Base-by-base conservation (phyloP, 495 filamentous ascomycete genomes). In the Hypoxylon crocopeplum region DNA sequence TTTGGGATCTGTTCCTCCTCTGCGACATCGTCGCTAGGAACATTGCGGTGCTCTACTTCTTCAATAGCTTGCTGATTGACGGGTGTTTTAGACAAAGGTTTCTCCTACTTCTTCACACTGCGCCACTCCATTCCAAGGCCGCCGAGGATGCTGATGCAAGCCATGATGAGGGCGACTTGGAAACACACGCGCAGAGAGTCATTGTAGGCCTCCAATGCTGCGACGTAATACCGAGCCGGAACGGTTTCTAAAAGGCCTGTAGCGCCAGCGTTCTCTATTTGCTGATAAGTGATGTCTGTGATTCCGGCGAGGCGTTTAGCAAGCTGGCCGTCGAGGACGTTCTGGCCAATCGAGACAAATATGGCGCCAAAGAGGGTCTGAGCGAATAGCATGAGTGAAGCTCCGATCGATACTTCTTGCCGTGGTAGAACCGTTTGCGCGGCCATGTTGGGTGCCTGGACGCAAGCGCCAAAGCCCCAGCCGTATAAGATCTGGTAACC, bases 331-430 rank as follows among this genome's bases (percentile, higher is more conserved):
- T 77, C 76, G 69, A 89, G 84, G 1, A 89, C 71, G 21, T 75
- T 83, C 67, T 89, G 80, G 0, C 76, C 86, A n/a, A 86, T 72
- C 0, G 80, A 76, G 27, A 87, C 71, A 60, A 88, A 89, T 20
- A 90, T 59, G 7, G 87, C 79, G 27, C 83, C 85, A 3, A 85
- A 85, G 0, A 91, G 72, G 1, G 72, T 78, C 66, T 89, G 86
- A 6, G 10, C 25, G 5, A 29, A 10, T 29, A 10, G 5, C 5
- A 29, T 29, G 25, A 29, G 10, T 5, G 25, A 5, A 5, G 10
- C 25, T 29, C 25, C 25, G 10, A 29, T 10, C 10, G 25, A 10
- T 29, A 29, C 25, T 5, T 29, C 25, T 5, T 5, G 10, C 5
- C 5, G 25, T 10, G 25, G 25, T 10, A 29, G 25, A 5, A 29